Evolutionary conservation across 2,329 filamentous ascomycete species (phyloP).

Genomic region (Helotiales sp.): DNA sequence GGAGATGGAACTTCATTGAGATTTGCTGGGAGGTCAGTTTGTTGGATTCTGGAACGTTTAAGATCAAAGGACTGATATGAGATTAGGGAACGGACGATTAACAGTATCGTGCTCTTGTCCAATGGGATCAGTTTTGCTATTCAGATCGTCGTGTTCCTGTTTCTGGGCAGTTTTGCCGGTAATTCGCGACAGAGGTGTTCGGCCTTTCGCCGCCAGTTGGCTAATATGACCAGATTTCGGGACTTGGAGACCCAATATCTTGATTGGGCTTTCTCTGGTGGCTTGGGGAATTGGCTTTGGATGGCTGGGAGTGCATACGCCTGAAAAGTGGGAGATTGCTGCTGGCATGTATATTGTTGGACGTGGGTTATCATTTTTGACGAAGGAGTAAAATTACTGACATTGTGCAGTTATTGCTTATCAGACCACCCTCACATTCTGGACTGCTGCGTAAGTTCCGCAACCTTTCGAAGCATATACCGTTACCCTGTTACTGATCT

Average conservation of each 20-base stretch:
- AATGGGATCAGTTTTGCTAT: constrained; percentile 72
- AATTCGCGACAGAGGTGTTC: constrained; percentile 37
- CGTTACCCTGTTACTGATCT: neutral
- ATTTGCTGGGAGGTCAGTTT: constrained; percentile 9
- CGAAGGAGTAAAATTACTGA: neutral
- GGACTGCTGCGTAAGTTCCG: constrained; percentile 63
- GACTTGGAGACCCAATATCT: constrained; percentile 64
- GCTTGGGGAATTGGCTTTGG: constrained; percentile 69
- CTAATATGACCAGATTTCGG: constrained; percentile 65
- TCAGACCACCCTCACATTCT: constrained; percentile 52
- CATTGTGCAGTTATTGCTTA: neutral
- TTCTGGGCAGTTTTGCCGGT: constrained; percentile 49
- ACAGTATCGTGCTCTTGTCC: constrained; percentile 66
- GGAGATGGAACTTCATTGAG: constrained; percentile 15
- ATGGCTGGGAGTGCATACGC: constrained; percentile 68
- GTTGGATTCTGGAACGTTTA: neutral
- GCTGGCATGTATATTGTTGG: constrained; percentile 70
- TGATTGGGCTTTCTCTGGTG: constrained; percentile 64
- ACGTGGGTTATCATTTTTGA: constrained; percentile 16
- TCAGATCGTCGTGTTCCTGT: constrained; percentile 58
- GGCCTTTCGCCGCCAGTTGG: neutral
- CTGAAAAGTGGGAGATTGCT: constrained; percentile 63
- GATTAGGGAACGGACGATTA: constrained; percentile 51
- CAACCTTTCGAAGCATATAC: no score
- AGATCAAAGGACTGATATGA: neutral